A percentile compares a stretch with the other conserved stretches of the same genome.
These are phyloP conservation scores for Botryotinia globosa DNA, from an alignment of 2,329 filamentous ascomycete genomes.

Conservation along the genomic window DNA sequence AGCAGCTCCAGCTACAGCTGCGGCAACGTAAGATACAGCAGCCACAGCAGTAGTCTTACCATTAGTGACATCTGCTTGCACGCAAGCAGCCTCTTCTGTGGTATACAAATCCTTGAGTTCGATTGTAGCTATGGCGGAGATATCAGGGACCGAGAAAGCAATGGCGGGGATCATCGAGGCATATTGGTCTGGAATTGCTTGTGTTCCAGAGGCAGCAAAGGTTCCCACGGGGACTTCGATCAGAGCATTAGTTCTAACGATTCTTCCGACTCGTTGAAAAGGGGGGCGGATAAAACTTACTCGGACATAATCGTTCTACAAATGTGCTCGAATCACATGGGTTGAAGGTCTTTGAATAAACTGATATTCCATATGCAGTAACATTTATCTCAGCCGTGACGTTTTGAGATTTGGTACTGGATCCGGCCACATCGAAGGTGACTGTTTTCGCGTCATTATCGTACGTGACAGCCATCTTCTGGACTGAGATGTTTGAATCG, in stretches of 20 bases:
- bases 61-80: slow-evolving; percentile 78
- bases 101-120: slow-evolving; percentile 63
- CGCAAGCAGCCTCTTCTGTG: slow-evolving; percentile 70
- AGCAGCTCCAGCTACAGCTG: slow-evolving; percentile 80
- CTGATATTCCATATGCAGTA: slow-evolving; percentile 65
- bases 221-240: slow-evolving; percentile 64
- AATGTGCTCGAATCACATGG: slow-evolving; percentile 70
- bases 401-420: slow-evolving; percentile 70
- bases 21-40: slow-evolving; percentile 79
- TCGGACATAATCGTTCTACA: slow-evolving; percentile 75
- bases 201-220: slow-evolving; percentile 70
- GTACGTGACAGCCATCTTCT: slow-evolving; percentile 75
- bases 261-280: background rate
- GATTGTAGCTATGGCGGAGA: slow-evolving; percentile 80
- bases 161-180: slow-evolving; percentile 78
- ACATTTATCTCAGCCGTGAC: slow-evolving; percentile 61
- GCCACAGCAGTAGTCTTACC: slow-evolving; percentile 76
- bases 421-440: slow-evolving; percentile 78
- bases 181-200: slow-evolving; percentile 69
- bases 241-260: slow-evolving; percentile 23
- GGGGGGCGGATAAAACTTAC: slow-evolving; percentile 44
- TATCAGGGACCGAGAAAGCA: slow-evolving; percentile 86
- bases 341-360: slow-evolving; percentile 79
- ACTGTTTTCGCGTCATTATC: slow-evolving; percentile 71
- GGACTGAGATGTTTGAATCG: slow-evolving; percentile 61